Evolutionary conservation across 2,329 filamentous ascomycete genomes (phyloP), one percentile per base, ranked within the genome.

Genomic region (Furcasterigmium sp.): DNA sequence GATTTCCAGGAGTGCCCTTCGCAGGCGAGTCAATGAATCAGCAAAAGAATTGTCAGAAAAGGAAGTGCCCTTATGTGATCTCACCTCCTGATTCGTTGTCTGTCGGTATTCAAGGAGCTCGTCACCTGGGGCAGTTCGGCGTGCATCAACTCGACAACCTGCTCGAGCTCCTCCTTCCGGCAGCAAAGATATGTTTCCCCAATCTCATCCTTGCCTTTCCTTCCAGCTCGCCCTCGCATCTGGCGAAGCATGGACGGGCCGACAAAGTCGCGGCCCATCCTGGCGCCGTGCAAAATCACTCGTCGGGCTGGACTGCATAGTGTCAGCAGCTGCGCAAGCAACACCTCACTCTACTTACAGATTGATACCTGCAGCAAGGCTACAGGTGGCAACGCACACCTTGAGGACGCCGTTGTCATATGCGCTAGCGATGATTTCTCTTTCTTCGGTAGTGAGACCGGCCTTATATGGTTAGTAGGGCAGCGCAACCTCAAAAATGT

Each of bases 301-400:
- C 86, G 71, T 42, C 86, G 72, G 8, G 86, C 86, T 13, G 76
- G 76, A 13, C 68, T 69, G 20, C 2, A 15, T 36, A 3, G 19
- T 17, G 23, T 44, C n/a, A 47, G 57, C 20, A 56, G 51, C 21
- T 30, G n/a, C n/a, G n/a, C n/a, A n/a, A n/a, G n/a, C n/a, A n/a
- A n/a, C n/a, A n/a, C n/a, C n/a, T n/a, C n/a, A n/a, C n/a, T n/a
- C n/a, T n/a, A 50, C 64, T 45, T 47, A 71, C 55, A 91, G 65
- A 60, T 91, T 90, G 46, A 91, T 87, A n/a, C 86, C 86, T 13
- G 85, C 86, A n/a, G 86, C 86, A 44, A 91, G 72, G 56, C 84
- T 88, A 54, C 85, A 89, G 2, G 86, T 91, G 29, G 86, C 86
- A 14, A 88, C 80, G 41, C 87, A 82, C 1, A 88, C 78, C 51